Evolutionary conservation across 495 filamentous ascomycete genomes (phyloP).

Genomic region (Hypoxylon crocopeplum): DNA sequence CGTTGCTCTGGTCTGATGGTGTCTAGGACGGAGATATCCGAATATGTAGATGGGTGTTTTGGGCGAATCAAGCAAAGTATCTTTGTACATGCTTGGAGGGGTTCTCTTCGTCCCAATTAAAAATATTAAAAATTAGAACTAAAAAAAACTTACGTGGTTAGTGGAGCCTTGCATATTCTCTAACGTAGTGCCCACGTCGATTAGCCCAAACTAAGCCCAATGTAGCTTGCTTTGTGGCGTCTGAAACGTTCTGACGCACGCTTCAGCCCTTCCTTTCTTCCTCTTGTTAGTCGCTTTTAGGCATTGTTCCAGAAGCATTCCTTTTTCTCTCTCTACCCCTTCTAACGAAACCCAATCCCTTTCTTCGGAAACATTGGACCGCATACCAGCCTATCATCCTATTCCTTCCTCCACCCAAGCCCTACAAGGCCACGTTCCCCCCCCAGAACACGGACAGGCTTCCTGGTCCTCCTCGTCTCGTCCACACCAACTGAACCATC

Average conservation of each 20-base stretch:
- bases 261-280: slow-evolving; percentile 23
- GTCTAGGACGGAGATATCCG: too few species aligned
- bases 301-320: slow-evolving; percentile 45
- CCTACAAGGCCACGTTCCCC: slow-evolving; percentile 36
- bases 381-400: slow-evolving; percentile 22
- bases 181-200: slow-evolving; percentile 19
- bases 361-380: slow-evolving; percentile 15
- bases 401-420: too few species aligned
- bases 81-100: too few species aligned
- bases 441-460: background rate
- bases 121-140: background rate
- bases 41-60: too few species aligned
- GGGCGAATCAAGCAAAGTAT: too few species aligned
- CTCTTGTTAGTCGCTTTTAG: slow-evolving; percentile 30
- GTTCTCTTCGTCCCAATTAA: too few species aligned
- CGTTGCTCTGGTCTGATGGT: too few species aligned
- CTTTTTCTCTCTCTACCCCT: slow-evolving; percentile 39
- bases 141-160: slow-evolving; percentile 7
- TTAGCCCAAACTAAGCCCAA: slow-evolving; percentile 1
- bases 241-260: slow-evolving; percentile 41
- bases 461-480: slow-evolving; percentile 13
- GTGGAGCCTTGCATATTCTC: slow-evolving; percentile 31
- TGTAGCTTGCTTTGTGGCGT: slow-evolving; percentile 14
- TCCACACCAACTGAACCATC: slow-evolving; percentile 16
- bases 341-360: slow-evolving; percentile 18